These are phyloP conservation scores for Lachnellula subtilissima DNA, from an alignment of 2,329 filamentous ascomycete species.

Conservation along the genomic window DNA sequence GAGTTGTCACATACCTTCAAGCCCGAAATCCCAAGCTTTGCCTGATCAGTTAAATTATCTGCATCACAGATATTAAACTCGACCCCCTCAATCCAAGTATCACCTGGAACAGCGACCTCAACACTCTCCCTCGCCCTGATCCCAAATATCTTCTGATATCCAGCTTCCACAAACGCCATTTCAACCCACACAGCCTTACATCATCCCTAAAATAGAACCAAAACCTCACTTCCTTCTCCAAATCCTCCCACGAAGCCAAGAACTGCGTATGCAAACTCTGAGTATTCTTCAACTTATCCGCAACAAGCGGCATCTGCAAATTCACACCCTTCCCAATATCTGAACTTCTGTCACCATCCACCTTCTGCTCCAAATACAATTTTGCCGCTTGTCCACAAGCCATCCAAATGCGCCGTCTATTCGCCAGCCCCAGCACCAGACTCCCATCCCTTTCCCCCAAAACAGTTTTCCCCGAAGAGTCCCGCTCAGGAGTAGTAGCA, in stretches of 20 bases:
- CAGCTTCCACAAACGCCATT: background rate
- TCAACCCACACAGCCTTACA: slow-evolving; percentile 7
- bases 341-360: background rate
- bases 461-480: background rate
- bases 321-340: slow-evolving; percentile 1
- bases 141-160: background rate
- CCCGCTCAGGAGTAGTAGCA: slow-evolving; percentile 5
- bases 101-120: background rate
- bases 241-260: slow-evolving; percentile 2
- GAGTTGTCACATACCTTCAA: slow-evolving; percentile 2
- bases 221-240: slow-evolving; percentile 2
- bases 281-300: slow-evolving; percentile 1
- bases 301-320: slow-evolving; percentile 10
- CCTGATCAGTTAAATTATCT: background rate
- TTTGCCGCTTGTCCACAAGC: background rate
- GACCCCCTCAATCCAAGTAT: background rate
- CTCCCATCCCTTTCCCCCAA: background rate
- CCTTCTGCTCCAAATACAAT: background rate
- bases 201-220: slow-evolving; percentile 6
- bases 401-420: slow-evolving; percentile 5
- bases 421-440: slow-evolving; percentile 3
- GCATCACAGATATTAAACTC: slow-evolving; percentile 6
- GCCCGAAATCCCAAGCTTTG: slow-evolving; percentile 8
- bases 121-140: background rate
- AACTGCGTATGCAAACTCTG: slow-evolving; percentile 2